These are phyloP conservation scores for Mrakia blollopis DNA, from an alignment of 768 basidiomycete species.

Conservation along the genomic window DNA sequence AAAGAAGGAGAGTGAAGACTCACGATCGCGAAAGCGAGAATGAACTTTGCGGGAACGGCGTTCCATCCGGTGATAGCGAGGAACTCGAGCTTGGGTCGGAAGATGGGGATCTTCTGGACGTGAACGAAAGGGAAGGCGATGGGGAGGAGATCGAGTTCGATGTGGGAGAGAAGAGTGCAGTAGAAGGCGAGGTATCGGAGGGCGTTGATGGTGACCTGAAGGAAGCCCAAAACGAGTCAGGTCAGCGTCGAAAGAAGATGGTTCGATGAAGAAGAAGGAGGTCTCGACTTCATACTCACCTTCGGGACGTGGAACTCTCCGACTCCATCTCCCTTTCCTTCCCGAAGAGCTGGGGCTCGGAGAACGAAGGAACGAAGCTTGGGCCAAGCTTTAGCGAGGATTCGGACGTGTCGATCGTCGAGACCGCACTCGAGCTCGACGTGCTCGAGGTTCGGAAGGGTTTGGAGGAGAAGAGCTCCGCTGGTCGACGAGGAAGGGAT, in stretches of 20 bases:
- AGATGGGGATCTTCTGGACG: not conserved
- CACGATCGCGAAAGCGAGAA: not conserved
- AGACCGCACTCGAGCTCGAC: slow-evolving; percentile 15
- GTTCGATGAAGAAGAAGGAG: no score
- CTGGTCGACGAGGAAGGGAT: not conserved
- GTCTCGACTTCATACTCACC: not conserved
- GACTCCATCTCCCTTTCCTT: not conserved
- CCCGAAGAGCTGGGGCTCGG: slow-evolving; percentile 1
- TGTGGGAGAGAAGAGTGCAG: slow-evolving; percentile 9
- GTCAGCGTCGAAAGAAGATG: not conserved
- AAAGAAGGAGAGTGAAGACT: not conserved
- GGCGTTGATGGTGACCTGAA: not conserved
- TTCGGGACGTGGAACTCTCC: not conserved
- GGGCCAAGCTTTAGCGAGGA: slow-evolving; percentile 23
- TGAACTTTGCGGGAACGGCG: not conserved
- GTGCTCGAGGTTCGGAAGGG: slow-evolving; percentile 23
- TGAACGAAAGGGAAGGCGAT: not conserved
- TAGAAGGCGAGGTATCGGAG: slow-evolving; percentile 15
- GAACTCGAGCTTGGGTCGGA: not conserved
- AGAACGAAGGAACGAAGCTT: slow-evolving; percentile 12
- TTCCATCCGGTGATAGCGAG: slow-evolving; percentile 22
- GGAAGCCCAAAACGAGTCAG: not conserved
- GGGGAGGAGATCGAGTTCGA: slow-evolving; percentile 21
- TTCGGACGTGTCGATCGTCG: slow-evolving; percentile 1
- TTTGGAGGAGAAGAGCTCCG: slow-evolving; percentile 18